Base-by-base conservation (phyloP, 2,329 filamentous ascomycete genomes). In the Aspergillus jensenii region DNA sequence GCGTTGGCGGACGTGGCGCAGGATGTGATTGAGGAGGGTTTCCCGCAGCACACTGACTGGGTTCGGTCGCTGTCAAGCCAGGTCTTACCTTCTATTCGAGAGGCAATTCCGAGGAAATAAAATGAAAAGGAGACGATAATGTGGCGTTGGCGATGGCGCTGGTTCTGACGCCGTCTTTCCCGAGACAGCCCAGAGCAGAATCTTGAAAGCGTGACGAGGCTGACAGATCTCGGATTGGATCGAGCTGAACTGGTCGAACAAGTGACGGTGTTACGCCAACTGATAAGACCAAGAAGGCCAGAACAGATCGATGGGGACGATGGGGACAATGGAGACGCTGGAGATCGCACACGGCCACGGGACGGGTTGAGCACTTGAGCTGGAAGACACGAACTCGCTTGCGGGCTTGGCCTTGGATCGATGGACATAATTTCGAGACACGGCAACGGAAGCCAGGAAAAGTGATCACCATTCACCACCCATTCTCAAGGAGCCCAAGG, bases 11-110 rank as follows among this genome's bases (percentile, higher is more conserved):
- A 44, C 25, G 44, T 50, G 46, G 31, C 21, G 50, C 37, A 25
- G 40, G 12, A 47, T 39, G 27, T 62, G 52, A 62, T 59, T 58
- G 58, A 58, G 19, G 17, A 25, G 15, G 31, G 15, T 31, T 31
- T 31, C 27, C 27, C 9, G 27, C 27, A 31, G 9, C 27, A 31
- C 9, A 31, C 27, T 31, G 27, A 31, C 35, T 48, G 8, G 39
- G 14, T n/a, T 6, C 37, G 51, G 21, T 33, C 19, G 17, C 37
- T 41, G 14, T 25, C 15, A 23, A 41, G 35, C 35, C 31, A 25
- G 27, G 12, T 39, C 19, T 14, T 39, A 11, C 23, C 19, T 48
- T 11, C 35, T 43, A n/a, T 33, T 15, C 21, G 35, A 17, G 19
- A 6, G 50, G 35, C 25, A 39, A 15, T 15, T 53, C 27, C 27